Evolutionary conservation across 805 yeast genomes (phyloP).

Genomic region (Lipomyces sp.): DNA sequence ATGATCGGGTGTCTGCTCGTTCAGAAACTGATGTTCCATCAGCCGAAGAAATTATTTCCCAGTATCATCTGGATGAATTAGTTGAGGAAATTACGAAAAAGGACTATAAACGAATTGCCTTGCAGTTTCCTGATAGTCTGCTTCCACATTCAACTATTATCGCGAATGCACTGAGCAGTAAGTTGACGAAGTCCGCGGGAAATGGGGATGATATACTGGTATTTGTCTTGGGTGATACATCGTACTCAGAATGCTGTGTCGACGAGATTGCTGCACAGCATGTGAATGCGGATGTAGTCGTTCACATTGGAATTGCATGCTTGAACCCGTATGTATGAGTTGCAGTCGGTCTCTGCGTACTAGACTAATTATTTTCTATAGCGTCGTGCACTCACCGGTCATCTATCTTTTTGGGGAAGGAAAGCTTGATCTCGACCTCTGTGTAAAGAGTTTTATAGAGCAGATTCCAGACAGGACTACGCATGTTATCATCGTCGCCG

Average conservation of each 20-base stretch:
- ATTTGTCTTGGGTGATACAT: constrained; percentile 93
- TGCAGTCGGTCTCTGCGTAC: not conserved
- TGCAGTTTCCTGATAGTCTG: constrained; percentile 87
- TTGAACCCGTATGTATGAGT: constrained; percentile 58
- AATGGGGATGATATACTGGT: constrained; percentile 45
- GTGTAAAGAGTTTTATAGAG: constrained; percentile 51
- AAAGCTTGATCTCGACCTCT: constrained; percentile 51
- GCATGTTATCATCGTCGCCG: constrained; percentile 48
- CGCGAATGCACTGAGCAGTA: constrained; percentile 49
- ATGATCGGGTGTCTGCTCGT: constrained; percentile 50
- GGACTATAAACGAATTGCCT: constrained; percentile 57
- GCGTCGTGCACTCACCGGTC: constrained; percentile 68
- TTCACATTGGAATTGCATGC: constrained; percentile 96
- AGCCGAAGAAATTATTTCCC: constrained; percentile 54
- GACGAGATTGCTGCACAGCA: constrained; percentile 98
- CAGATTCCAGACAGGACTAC: constrained; percentile 50
- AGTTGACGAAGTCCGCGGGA: constrained; percentile 22
- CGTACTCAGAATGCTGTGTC: constrained; percentile 92
- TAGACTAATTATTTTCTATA: not conserved
- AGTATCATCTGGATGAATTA: constrained; percentile 43
- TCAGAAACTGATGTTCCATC: constrained; percentile 20
- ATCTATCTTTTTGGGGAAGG: constrained; percentile 81
- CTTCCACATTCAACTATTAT: constrained; percentile 79
- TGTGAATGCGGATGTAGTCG: constrained; percentile 78
- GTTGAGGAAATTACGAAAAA: constrained; percentile 37